These are phyloP conservation scores for Prunus armeniaca DNA, from an alignment of 306 rosid genomes.

Conservation along the genomic window DNA sequence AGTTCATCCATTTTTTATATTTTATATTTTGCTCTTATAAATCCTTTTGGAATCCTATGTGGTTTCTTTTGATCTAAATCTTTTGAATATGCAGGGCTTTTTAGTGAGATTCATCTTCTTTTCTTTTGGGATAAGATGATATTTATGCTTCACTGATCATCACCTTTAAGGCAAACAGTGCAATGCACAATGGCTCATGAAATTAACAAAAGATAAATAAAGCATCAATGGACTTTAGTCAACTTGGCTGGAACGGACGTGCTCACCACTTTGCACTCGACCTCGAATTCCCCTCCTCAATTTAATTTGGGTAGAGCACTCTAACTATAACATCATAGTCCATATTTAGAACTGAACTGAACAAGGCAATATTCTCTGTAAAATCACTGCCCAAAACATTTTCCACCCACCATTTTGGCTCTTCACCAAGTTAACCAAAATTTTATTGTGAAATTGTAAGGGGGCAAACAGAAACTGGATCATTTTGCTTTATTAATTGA, in stretches of 20 bases:
- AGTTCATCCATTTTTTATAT: conserved; percentile 7
- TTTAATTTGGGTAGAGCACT: not conserved
- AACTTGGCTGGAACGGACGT: fast-evolving
- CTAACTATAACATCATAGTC: not conserved
- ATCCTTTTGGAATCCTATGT: conserved; percentile 59
- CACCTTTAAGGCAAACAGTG: conserved; percentile 22
- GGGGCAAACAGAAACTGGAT: not conserved
- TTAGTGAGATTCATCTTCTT: conserved; percentile 38
- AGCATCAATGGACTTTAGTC: no score
- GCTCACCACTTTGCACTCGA: no score
- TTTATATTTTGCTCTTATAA: conserved; percentile 14
- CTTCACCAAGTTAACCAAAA: not conserved
- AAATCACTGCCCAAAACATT: not conserved
- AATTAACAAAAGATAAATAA: not conserved
- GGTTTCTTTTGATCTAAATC: conserved; percentile 34
- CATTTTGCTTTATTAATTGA: not conserved
- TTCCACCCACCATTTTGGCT: not conserved
- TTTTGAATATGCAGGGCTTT: conserved; percentile 37
- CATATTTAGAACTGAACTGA: not conserved
- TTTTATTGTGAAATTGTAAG: not conserved
- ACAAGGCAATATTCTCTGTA: conserved; percentile 5
- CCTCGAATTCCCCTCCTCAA: no score
- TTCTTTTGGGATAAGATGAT: conserved; percentile 37
- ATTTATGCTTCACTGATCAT: conserved; percentile 33
- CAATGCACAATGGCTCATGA: not conserved